Base-by-base conservation (phyloP, 148 eudicot species). In the Silene conica region DNA sequence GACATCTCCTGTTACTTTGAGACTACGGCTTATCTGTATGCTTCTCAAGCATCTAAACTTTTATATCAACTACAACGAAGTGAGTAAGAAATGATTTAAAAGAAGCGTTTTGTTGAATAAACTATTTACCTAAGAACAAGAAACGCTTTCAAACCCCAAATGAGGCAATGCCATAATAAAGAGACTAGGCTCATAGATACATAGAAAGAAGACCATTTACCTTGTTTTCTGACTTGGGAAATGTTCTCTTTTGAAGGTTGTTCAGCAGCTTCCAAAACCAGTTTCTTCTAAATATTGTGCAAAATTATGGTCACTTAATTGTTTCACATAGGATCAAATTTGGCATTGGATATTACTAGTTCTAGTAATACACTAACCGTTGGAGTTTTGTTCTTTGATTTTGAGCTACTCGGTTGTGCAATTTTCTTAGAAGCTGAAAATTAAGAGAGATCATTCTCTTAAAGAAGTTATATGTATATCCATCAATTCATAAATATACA, bases 371-470 rank as follows among this genome's bases (percentile, higher is more conserved):
- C 13, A 25, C 78, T 76, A 62, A 78, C 88, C 73, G 79, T 68
- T 18, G 19, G 23, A 43, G 54, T 62, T 71, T 69, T 74, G 71
- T 34, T 45, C 25, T 66, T 77, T 46, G 63, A 69, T 71, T 60
- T 78, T 63, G 84, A 78, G 77, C 65, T 75, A 57, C 14, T 73
- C 45, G 41, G 77, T 38, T 62, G 76, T 71, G 70, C 31, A 58
- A 67, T 80, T 77, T 77, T 72, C 59, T 69, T 68, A 67, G 82
- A 71, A 78, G 61, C 80, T 81, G 88, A 87, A 22, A 84, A 67
- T 0, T 16, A 66, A 66, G 69, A 22, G 67, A 7, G 22, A 56
- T 43, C 54, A 69, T 18, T 68, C 25, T 72, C 60, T 80, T 65
- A 60, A 75, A 67, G 21, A 82, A 74, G 46, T 52, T 54, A 73